Conservation (phyloP, 495 filamentous ascomycete genomes). For the Cercophora samala region DNA sequence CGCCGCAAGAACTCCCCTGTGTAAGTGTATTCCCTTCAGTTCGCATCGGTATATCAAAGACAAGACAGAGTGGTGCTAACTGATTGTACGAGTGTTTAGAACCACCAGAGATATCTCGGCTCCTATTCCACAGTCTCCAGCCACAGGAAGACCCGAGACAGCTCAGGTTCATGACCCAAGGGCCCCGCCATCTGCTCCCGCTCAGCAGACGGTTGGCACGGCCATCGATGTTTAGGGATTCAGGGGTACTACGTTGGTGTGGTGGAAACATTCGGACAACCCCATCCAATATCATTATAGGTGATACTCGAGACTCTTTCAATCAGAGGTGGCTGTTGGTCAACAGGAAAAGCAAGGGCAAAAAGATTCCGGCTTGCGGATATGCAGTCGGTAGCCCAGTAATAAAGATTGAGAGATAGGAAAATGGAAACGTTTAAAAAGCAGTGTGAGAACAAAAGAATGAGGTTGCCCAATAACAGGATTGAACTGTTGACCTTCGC, state of each 20-base stretch:
- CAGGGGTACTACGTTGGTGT: neutral
- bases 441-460: no score
- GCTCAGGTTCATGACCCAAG: neutral
- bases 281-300: neutral
- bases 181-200: neutral
- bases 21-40: neutral
- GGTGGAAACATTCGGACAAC: neutral
- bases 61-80: neutral
- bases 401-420: no score
- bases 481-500: conserved; percentile 20
- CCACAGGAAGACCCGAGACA: conserved; percentile 3
- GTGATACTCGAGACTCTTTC: neutral
- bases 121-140: neutral
- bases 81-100: neutral
- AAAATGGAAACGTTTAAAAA: no score
- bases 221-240: conserved; percentile 1
- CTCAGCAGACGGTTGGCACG: neutral
- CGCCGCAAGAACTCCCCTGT: conserved; percentile 3
- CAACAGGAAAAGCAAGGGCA: no score
- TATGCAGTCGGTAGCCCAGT: no score
- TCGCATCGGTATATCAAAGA: neutral
- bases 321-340: neutral
- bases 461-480: conserved; percentile 15
- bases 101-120: conserved; percentile 6
- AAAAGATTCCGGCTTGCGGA: no score